phyloP scores from a whole-genome alignment of 2,329 filamentous ascomycete genomes.

The Juglanconis oblonga region DNA sequence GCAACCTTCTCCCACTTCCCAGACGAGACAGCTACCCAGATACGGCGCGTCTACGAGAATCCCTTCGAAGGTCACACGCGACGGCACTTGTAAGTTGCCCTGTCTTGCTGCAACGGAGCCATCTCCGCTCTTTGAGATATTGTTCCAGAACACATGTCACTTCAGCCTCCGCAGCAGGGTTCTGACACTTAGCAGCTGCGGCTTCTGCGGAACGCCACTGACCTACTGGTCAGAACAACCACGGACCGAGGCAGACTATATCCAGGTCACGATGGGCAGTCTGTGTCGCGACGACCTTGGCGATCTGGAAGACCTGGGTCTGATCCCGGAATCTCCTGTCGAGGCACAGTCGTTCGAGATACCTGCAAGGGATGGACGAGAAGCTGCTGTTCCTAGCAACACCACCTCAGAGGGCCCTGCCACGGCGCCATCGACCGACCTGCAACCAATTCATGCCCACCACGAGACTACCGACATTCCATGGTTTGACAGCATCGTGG shows the following conservation, averaged over 20 bases:
- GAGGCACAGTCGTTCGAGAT: conserved; percentile 27
- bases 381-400: conserved; percentile 23
- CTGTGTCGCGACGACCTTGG: conserved; percentile 68
- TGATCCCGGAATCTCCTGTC: conserved; percentile 53
- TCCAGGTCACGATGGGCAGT: conserved; percentile 79
- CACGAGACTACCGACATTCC: conserved; percentile 71
- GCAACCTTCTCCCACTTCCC: conserved; percentile 72
- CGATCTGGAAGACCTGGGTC: conserved; percentile 68
- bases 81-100: conserved; percentile 58
- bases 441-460: conserved; percentile 26
- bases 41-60: conserved; percentile 66
- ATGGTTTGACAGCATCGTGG: conserved; percentile 82
- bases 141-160: too few relatives aligned
- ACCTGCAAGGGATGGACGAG: conserved; percentile 25
- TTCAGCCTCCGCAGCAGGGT: too few relatives aligned
- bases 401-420: conserved; percentile 29
- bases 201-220: conserved; percentile 84
- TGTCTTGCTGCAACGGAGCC: too few relatives aligned
- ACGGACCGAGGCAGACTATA: conserved; percentile 68
- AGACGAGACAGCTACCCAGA: conserved; percentile 69
- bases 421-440: background rate
- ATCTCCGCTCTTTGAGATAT: too few relatives aligned
- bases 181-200: conserved; percentile 48
- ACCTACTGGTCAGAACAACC: conserved; percentile 80
- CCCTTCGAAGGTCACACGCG: conserved; percentile 56